These are phyloP conservation scores for Agrocybe pediades DNA, from an alignment of 768 basidiomycete species.

Conservation along the genomic window DNA sequence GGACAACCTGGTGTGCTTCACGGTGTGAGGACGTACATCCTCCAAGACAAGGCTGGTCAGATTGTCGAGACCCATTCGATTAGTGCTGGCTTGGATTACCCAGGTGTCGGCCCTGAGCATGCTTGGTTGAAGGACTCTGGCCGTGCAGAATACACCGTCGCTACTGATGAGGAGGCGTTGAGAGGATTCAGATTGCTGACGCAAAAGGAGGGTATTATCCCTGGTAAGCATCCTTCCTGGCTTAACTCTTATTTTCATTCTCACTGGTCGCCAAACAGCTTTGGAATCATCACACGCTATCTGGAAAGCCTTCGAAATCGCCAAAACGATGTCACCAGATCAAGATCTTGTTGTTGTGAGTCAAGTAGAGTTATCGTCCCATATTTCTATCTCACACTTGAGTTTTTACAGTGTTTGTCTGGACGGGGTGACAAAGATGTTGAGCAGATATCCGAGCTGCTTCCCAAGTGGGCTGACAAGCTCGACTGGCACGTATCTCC, in stretches of 20 bases:
- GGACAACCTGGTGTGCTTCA: slow-evolving; percentile 95
- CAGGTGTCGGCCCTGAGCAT: slow-evolving; percentile 97
- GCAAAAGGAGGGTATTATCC: slow-evolving; percentile 96
- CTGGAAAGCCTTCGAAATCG: slow-evolving; percentile 87
- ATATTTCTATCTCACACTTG: slow-evolving; percentile 2
- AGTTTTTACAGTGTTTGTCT: slow-evolving; percentile 70
- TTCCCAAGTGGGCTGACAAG: slow-evolving; percentile 94
- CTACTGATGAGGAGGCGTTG: slow-evolving; percentile 92
- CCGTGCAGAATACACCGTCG: slow-evolving; percentile 89
- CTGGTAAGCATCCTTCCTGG: slow-evolving; percentile 51
- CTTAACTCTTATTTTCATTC: background rate
- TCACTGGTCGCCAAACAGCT: slow-evolving; percentile 57
- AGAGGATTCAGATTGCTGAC: slow-evolving; percentile 91
- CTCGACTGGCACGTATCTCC: slow-evolving; percentile 88
- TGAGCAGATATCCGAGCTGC: slow-evolving; percentile 89
- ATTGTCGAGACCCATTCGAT: slow-evolving; percentile 98
- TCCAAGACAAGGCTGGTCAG: slow-evolving; percentile 88
- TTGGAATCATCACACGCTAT: slow-evolving; percentile 95
- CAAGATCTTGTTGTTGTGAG: slow-evolving; percentile 89
- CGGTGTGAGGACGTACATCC: slow-evolving; percentile 93
- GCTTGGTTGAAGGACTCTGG: slow-evolving; percentile 96
- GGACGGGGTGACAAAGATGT: slow-evolving; percentile 99
- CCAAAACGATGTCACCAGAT: slow-evolving; percentile 83
- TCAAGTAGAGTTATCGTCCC: slow-evolving; percentile 14
- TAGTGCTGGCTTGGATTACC: slow-evolving; percentile 95